Conservation (phyloP, 2,329 filamentous ascomycete species). For the Diaporthe sp. region DNA sequence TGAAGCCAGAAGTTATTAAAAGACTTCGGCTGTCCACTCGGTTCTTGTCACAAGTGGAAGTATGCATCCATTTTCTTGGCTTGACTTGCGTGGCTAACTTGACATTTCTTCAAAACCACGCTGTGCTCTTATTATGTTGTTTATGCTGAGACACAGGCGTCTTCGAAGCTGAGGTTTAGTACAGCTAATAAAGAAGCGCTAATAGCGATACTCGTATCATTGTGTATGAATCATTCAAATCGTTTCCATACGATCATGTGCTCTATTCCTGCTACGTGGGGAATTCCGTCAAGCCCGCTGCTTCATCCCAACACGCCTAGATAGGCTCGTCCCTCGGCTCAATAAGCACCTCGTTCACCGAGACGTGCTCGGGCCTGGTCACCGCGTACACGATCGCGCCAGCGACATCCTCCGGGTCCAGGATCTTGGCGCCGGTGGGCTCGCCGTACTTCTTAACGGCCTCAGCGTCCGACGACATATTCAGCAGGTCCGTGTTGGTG, state of each 20-base stretch:
- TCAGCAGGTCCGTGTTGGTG: constrained; percentile 78
- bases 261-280: neutral
- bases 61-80: neutral
- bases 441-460: constrained; percentile 84
- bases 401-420: constrained; percentile 81
- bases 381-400: constrained; percentile 81
- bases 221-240: neutral
- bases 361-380: constrained; percentile 80
- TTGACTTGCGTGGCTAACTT: neutral
- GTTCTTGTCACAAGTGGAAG: neutral
- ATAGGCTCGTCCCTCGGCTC: constrained; percentile 84
- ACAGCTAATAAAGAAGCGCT: neutral
- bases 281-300: neutral
- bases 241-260: neutral
- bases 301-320: constrained; percentile 49
- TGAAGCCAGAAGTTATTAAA: too few relatives aligned
- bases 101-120: neutral
- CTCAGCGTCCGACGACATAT: constrained; percentile 81
- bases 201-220: neutral
- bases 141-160: neutral
- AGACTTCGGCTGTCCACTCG: neutral
- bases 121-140: neutral
- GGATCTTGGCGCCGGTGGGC: constrained; percentile 79
- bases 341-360: constrained; percentile 85
- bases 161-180: neutral